A percentile compares a stretch with the other conserved stretches of the same genome.
Conservation (phyloP, 331 rosid species). For the Rosa hybrid region DNA sequence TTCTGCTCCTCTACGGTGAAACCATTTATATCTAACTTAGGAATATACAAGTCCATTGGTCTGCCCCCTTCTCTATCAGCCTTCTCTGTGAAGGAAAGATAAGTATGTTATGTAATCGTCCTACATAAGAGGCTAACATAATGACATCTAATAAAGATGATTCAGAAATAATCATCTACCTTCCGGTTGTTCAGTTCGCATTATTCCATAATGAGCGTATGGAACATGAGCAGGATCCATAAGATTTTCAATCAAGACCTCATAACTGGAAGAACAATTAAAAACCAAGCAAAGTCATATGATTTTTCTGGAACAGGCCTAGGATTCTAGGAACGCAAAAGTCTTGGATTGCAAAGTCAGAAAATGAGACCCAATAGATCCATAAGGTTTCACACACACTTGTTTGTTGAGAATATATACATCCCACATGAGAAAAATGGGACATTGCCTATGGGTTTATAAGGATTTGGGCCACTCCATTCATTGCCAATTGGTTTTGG, state of each 20-base stretch:
- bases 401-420: too few species aligned
- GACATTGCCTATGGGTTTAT: too few species aligned
- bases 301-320: not conserved
- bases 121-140: conserved; percentile 5
- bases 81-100: conserved; percentile 48
- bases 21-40: conserved; percentile 53
- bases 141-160: conserved; percentile 10
- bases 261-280: conserved; percentile 60
- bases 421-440: too few species aligned
- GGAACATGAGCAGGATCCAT: conserved; percentile 89
- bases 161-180: conserved; percentile 38
- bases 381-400: not conserved
- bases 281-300: not conserved
- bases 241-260: conserved; percentile 76
- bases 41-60: conserved; percentile 64
- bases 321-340: not conserved
- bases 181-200: conserved; percentile 45
- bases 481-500: too few species aligned
- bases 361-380: too few species aligned
- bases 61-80: conserved; percentile 93
- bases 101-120: conserved; percentile 15
- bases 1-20: conserved; percentile 48
- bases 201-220: conserved; percentile 71
- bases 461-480: too few species aligned
- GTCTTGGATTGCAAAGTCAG: not conserved